Conservation (phyloP, 345 rosid species). For the Lumnitzera littorea region DNA sequence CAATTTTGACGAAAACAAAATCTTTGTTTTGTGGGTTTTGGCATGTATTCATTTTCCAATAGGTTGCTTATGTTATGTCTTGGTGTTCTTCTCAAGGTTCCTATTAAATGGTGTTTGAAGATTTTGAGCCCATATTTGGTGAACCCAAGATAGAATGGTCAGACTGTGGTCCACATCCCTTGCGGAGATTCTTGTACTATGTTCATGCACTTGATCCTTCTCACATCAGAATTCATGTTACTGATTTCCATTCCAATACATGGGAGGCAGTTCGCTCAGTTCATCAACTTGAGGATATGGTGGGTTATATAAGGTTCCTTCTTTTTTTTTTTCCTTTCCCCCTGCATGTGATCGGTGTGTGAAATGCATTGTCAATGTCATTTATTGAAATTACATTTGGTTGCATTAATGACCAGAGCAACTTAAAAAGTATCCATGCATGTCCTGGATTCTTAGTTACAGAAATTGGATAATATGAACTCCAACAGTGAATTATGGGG, state of each 20-base stretch:
- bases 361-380: conserved; percentile 3
- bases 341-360: neutral
- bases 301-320: conserved; percentile 7
- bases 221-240: conserved; percentile 44
- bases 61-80: no score
- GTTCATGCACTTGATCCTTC: conserved; percentile 59
- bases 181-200: conserved; percentile 53
- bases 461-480: no score
- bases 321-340: neutral
- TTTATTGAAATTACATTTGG: neutral
- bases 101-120: conserved; percentile 30
- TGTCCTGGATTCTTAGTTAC: no score
- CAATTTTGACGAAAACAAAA: no score
- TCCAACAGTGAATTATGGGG: no score
- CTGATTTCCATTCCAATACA: conserved; percentile 51
- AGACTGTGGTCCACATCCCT: conserved; percentile 20
- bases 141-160: conserved; percentile 55
- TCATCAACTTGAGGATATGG: conserved; percentile 80
- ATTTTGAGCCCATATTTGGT: conserved; percentile 55
- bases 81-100: neutral
- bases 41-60: no score
- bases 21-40: no score
- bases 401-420: no score
- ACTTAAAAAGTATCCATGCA: no score
- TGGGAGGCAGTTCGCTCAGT: conserved; percentile 64